These are phyloP conservation scores for Aquanectria penicillioides DNA, from an alignment of 2,329 filamentous ascomycete species.

Conservation along the genomic window DNA sequence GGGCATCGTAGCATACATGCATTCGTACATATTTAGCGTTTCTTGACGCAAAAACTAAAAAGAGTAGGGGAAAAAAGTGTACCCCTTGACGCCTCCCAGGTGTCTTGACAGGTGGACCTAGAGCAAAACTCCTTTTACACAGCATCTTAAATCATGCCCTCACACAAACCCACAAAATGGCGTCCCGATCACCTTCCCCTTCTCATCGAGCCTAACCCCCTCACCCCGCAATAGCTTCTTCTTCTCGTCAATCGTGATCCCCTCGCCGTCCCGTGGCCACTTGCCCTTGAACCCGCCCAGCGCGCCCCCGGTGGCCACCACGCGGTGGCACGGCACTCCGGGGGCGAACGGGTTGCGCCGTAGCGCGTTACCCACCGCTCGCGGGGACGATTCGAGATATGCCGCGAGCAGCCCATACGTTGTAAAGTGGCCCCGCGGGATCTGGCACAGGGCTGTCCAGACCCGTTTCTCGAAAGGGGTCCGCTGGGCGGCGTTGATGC, in stretches of 20 bases:
- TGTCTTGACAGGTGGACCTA: background rate
- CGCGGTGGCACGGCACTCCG: slow-evolving; percentile 82
- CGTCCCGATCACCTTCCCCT: slow-evolving; percentile 68
- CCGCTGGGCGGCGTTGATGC: slow-evolving; percentile 55
- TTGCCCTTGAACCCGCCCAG: slow-evolving; percentile 78
- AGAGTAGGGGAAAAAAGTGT: no score
- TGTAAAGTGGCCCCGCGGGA: slow-evolving; percentile 78
- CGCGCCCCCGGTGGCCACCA: slow-evolving; percentile 77
- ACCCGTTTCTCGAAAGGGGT: slow-evolving; percentile 71
- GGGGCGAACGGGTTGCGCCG: slow-evolving; percentile 85
- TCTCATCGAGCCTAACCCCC: slow-evolving; percentile 71
- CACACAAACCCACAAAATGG: slow-evolving; percentile 49
- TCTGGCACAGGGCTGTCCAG: slow-evolving; percentile 78
- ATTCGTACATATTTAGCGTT: background rate
- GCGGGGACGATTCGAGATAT: slow-evolving; percentile 74
- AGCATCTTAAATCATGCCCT: background rate
- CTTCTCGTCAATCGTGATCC: slow-evolving; percentile 73
- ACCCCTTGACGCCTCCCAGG: background rate
- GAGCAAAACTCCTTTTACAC: background rate
- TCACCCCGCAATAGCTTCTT: slow-evolving; percentile 68
- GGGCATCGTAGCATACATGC: slow-evolving; percentile 6
- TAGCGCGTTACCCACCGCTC: slow-evolving; percentile 82
- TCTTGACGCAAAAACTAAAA: background rate
- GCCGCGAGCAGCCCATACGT: slow-evolving; percentile 80
- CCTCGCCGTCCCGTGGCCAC: slow-evolving; percentile 69